Evolutionary conservation across 192 early-diverging fungal species (phyloP).

Genomic region (Chytriomyces sp.): DNA sequence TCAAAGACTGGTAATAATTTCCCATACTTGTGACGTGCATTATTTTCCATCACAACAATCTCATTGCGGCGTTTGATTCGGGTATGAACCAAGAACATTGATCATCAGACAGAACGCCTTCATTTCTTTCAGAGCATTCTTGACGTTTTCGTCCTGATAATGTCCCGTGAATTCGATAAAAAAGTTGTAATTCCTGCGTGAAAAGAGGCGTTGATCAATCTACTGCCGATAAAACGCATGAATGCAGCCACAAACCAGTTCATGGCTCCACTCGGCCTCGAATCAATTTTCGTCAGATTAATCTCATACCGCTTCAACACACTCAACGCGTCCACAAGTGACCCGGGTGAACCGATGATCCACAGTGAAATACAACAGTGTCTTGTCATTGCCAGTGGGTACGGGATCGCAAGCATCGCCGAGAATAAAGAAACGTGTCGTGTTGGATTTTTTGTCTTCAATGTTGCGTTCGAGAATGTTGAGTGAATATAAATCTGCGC

Average conservation of each 20-base stretch:
- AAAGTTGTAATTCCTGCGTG: slow-evolving; percentile 83
- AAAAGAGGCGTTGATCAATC: slow-evolving; percentile 6
- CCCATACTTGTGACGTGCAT: too few species aligned
- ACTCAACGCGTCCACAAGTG: slow-evolving; percentile 81
- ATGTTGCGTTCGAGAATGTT: slow-evolving; percentile 78
- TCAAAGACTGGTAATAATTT: too few species aligned
- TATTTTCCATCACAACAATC: not conserved
- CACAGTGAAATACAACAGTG: slow-evolving; percentile 86
- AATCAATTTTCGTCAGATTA: slow-evolving; percentile 92
- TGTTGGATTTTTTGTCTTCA: slow-evolving; percentile 81
- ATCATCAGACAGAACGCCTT: slow-evolving; percentile 75
- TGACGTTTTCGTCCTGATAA: slow-evolving; percentile 67
- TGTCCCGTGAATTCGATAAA: slow-evolving; percentile 92
- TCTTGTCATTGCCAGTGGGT: slow-evolving; percentile 76
- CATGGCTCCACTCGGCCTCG: slow-evolving; percentile 69
- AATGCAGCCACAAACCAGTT: not conserved
- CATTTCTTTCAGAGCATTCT: slow-evolving; percentile 70
- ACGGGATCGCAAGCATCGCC: slow-evolving; percentile 68
- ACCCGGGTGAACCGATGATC: slow-evolving; percentile 87
- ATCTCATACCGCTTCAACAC: slow-evolving; percentile 81
- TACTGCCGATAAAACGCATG: not conserved
- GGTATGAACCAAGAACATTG: slow-evolving; percentile 84
- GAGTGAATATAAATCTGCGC: slow-evolving; percentile 79
- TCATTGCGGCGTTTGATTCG: slow-evolving; percentile 55
- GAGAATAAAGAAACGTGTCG: slow-evolving; percentile 92